Evolutionary conservation across 2,329 filamentous ascomycete species (phyloP).

Genomic region (Fusarium beomiforme): DNA sequence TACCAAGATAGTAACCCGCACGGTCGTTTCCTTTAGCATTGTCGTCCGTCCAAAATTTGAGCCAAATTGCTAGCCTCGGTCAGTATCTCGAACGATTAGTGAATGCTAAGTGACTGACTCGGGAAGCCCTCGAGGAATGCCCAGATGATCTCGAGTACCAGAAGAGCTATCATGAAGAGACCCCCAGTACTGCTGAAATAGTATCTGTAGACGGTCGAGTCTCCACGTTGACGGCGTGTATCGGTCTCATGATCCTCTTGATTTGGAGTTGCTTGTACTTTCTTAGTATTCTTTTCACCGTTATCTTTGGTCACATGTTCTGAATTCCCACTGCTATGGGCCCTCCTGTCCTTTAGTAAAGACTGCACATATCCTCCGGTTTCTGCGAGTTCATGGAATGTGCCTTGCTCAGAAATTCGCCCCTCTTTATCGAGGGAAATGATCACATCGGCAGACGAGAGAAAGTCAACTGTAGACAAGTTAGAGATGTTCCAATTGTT

Average conservation of each 20-base stretch:
- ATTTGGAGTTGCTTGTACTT: conserved; percentile 9
- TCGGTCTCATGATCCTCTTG: conserved; percentile 18
- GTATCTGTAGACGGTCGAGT: conserved; percentile 43
- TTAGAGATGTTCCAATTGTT: background rate
- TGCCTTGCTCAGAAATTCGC: conserved; percentile 47
- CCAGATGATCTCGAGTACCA: conserved; percentile 39
- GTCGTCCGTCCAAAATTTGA: conserved; percentile 45
- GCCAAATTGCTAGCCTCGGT: conserved; percentile 43
- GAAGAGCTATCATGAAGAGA: conserved; percentile 30
- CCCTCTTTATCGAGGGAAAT: conserved; percentile 30
- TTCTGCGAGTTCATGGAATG: conserved; percentile 31
- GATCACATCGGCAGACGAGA: conserved; percentile 39
- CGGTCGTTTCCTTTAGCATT: conserved; percentile 8
- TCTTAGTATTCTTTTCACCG: background rate
- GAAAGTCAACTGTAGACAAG: conserved; percentile 43
- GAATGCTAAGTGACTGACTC: conserved; percentile 27
- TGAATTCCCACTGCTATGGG: background rate
- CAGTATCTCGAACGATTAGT: background rate
- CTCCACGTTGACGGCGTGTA: conserved; percentile 43
- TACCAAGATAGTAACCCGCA: conserved; percentile 38
- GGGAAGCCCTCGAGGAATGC: conserved; percentile 45
- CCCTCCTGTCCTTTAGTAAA: background rate
- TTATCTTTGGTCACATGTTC: background rate
- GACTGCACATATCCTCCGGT: conserved; percentile 16
- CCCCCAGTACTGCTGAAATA: conserved; percentile 45